Percentiles rank a stretch among this genome's conserved stretches.
Evolutionary conservation across 208 protist genomes (phyloP).

Genomic region (Acanthamoeba lenticulata): DNA sequence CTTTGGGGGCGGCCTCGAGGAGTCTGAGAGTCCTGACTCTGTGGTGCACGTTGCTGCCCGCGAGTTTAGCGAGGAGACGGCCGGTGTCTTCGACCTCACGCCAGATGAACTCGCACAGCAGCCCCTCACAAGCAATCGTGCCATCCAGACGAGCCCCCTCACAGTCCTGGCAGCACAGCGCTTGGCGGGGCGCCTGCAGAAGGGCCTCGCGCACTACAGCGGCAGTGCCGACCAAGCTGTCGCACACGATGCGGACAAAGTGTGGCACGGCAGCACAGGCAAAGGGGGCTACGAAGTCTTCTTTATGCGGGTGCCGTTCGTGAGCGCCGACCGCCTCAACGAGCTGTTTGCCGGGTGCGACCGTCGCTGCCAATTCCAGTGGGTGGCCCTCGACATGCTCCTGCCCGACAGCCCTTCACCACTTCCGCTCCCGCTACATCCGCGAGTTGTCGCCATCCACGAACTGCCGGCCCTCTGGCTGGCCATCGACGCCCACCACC

Average conservation of each 20-base stretch:
- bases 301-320: not conserved
- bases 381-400: not conserved
- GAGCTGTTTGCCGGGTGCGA: not conserved
- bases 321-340: not conserved
- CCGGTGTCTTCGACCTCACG: not conserved
- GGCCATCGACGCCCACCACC: not conserved
- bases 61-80: conserved; percentile 17
- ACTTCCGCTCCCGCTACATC: not conserved
- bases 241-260: not conserved
- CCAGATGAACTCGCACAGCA: not conserved
- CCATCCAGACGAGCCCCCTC: not conserved
- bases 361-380: not conserved
- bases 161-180: not conserved
- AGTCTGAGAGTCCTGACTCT: not conserved
- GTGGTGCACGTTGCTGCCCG: not conserved
- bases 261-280: not conserved
- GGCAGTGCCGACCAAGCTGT: not conserved
- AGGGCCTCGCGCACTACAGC: not conserved
- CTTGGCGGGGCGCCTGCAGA: not conserved
- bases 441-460: not conserved
- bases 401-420: not conserved
- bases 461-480: not conserved
- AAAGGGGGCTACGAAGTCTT: not conserved
- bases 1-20: conserved; percentile 13
- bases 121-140: not conserved